Conservation (phyloP, 1,139 yeast species). For the Pichia inconspicua region DNA sequence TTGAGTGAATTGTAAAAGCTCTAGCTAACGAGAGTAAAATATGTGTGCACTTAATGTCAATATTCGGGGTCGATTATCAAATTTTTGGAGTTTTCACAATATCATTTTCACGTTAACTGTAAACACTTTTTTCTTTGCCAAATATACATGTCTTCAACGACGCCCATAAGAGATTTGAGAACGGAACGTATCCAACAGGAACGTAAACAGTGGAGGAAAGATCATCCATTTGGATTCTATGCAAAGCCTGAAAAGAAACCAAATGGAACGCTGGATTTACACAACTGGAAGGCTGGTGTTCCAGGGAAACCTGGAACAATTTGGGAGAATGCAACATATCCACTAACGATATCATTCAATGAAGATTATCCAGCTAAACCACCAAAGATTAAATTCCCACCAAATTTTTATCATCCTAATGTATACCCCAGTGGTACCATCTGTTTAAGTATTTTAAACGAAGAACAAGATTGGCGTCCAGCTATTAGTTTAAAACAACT, state of each 20-base stretch:
- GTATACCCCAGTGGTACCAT: conserved; percentile 96
- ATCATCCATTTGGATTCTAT: conserved; percentile 94
- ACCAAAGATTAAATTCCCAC: conserved; percentile 83
- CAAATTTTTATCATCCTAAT: conserved; percentile 90
- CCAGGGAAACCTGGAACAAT: conserved; percentile 85
- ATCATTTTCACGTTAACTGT: background rate
- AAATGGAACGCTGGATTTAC: conserved; percentile 81
- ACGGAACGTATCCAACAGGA: conserved; percentile 79
- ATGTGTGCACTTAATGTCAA: no score
- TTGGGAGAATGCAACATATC: conserved; percentile 87
- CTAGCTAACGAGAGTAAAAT: no score
- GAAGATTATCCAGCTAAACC: conserved; percentile 96
- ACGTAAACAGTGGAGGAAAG: conserved; percentile 95
- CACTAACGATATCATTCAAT: conserved; percentile 76
- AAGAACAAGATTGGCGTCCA: conserved; percentile 97
- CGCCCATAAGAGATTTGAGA: conserved; percentile 42
- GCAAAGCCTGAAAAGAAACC: conserved; percentile 76
- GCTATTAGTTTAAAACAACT: conserved; percentile 90
- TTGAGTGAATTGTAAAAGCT: background rate
- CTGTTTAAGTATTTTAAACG: conserved; percentile 86
- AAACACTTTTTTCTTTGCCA: background rate
- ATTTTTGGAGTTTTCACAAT: background rate
- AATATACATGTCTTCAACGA: background rate
- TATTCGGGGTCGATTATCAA: no score
- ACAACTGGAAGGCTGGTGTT: conserved; percentile 88